A percentile compares a stretch with the other conserved stretches of the same genome.
Conservation (phyloP, 768 basidiomycete species). For the Astraeus odoratus region DNA sequence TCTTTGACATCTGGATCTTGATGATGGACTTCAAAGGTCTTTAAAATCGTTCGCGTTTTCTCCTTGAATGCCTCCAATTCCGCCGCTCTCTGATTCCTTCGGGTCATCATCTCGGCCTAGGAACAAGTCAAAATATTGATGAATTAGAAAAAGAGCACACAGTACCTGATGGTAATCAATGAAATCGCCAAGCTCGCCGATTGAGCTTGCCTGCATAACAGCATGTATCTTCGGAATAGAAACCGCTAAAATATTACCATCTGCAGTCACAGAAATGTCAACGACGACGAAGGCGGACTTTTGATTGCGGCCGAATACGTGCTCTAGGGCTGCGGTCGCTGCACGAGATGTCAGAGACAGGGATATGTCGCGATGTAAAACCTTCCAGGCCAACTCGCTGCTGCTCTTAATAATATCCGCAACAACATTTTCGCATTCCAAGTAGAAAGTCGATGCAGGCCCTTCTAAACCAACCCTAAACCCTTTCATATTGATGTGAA, state of each 20-base stretch:
- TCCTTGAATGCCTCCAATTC: slow-evolving; percentile 82
- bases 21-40: slow-evolving; percentile 64
- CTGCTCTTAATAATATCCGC: slow-evolving; percentile 47
- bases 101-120: slow-evolving; percentile 66
- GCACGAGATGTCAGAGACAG: slow-evolving; percentile 74
- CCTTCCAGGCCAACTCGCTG: slow-evolving; percentile 51
- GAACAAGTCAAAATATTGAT: slow-evolving; percentile 11
- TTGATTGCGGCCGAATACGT: slow-evolving; percentile 50
- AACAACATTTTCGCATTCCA: slow-evolving; percentile 71
- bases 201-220: slow-evolving; percentile 90
- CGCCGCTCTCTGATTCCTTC: slow-evolving; percentile 66
- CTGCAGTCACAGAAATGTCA: slow-evolving; percentile 50
- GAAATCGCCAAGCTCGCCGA: slow-evolving; percentile 86
- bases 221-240: slow-evolving; percentile 76
- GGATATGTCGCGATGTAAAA: slow-evolving; percentile 67
- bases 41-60: slow-evolving; percentile 66
- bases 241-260: slow-evolving; percentile 39
- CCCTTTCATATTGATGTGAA: slow-evolving; percentile 64
- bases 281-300: slow-evolving; percentile 81
- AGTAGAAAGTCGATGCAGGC: slow-evolving; percentile 58
- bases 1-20: slow-evolving; percentile 14
- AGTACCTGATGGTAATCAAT: slow-evolving; percentile 75
- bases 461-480: slow-evolving; percentile 78
- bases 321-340: slow-evolving; percentile 26
- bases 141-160: not conserved